Base-by-base conservation (phyloP, 495 filamentous ascomycete genomes). In the Aspergillus homomorphus region DNA sequence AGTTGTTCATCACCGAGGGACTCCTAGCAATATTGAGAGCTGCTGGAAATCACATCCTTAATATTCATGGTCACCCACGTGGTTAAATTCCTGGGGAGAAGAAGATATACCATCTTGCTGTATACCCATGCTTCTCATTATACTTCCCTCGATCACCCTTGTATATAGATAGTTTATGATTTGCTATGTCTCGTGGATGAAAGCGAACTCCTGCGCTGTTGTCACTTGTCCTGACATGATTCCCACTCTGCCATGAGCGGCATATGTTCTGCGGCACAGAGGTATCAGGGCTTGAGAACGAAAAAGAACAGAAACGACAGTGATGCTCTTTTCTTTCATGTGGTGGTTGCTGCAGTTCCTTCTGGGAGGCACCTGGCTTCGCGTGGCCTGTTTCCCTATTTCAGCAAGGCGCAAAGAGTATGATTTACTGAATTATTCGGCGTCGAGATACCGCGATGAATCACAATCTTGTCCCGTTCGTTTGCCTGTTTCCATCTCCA, bases 121-220 rank as follows among this genome's bases (percentile, higher is more conserved):
- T 62, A 66, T 66, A 66, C 61, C 62, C 62, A 55, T 56, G 54
- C 46, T 58, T 22, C 56, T 22, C 51, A 45, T 60, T 44, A 21
- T 54, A 58, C n/a, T 51, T 48, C 41, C 3, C 28, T 38, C 54
- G 48, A 18, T 45, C 55, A 38, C 33, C 41, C 54, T 41, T 66
- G 64, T 66, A 63, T 51, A 66, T 63, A 62, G 57, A 41, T 58
- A 24, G 24, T 45, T 24, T 51, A 16, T 45, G 24, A 50, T 42
- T 8, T 51, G 21, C 24, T 26, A 19, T 41, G 21, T 56, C 28
- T 51, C 20, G 6, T n/a, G 23, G 23, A 28, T 8, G 24, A 30
- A 18, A 26, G 48, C 48, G 33, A 38, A 38, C 33, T 9, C 12
- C 12, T 38, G 45, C 45, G 45, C 19, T 10, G 19, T 49, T 49